Evolutionary conservation across 345 rosid genomes (phyloP), one percentile per base, ranked within the genome.

Genomic region (Salix caprea): DNA sequence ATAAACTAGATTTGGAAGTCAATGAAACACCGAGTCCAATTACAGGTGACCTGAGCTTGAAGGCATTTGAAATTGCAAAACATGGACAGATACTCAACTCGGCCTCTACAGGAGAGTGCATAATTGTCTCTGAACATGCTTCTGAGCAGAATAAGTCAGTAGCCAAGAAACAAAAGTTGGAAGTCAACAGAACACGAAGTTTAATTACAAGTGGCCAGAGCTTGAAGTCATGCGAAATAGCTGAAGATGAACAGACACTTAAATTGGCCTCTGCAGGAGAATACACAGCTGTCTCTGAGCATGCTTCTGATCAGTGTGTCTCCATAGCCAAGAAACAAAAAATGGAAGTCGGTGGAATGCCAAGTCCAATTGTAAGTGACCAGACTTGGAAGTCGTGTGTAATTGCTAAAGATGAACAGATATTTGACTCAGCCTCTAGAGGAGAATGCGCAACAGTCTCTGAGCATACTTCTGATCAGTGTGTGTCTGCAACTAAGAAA

Each of bases 1-100:
- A 84, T 86, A 82, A 79, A 69, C 87, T 78, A 80, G 84, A 77
- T 68, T 52, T 46, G 60, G 64, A 34, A 48, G 69, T 24, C 15
- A 70, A 62, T 12, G 85, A 70, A 82, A 61, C 75, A 54, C 50
- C 52, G 15, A 74, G 67, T 67, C 72, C 69, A 56, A 46, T 19
- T 69, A 42, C 52, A 15, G 74, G 50, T 65, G 78, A 52, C 46
- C 82, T 68, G 71, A 79, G 81, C 74, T 76, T 65, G 15, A 82
- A 84, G 62, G 28, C 46, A 26, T 56, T 70, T 30, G 78, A 64
- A 69, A 40, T 74, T 46, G 81, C 61, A 28, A 75, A 72, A 72
- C 81, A 79, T 72, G 78, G 83, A 67, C 79, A 69, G 68, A 66
- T 71, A 60, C 78, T 52, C 62, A 48, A 54, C 56, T 81, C 85